A percentile compares a stretch with the other conserved stretches of the same genome.
phyloP scores from a whole-genome alignment of 768 basidiomycete species.

The Leucocoprinus sp. region DNA sequence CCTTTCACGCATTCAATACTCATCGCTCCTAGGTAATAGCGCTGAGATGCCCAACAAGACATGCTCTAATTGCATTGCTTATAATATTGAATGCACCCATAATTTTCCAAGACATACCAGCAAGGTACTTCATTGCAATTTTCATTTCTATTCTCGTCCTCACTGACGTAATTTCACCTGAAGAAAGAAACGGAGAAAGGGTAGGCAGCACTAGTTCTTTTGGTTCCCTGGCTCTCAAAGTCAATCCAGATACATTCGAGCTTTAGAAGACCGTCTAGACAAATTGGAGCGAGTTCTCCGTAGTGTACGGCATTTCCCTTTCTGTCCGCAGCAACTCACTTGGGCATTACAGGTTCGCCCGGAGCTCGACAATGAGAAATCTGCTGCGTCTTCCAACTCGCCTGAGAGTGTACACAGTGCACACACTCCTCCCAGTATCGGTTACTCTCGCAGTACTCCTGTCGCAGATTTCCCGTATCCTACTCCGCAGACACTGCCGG shows the following conservation, averaged over 20 bases:
- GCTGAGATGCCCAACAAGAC: constrained; percentile 44
- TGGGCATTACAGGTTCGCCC: constrained; percentile 14
- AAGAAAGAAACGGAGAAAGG: constrained; percentile 28
- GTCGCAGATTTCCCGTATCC: constrained; percentile 15
- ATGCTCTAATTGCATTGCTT: constrained; percentile 50
- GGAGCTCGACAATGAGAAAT: constrained; percentile 17
- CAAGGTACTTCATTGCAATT: constrained; percentile 30
- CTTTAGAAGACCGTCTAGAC: constrained; percentile 23
- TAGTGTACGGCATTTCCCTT: constrained; percentile 14
- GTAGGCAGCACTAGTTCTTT: constrained; percentile 22
- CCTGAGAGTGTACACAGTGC: constrained; percentile 8
- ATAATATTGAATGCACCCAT: constrained; percentile 45
- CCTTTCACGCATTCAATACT: neutral
- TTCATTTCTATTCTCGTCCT: neutral
- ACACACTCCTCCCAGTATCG: neutral
- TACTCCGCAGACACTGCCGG: constrained; percentile 11
- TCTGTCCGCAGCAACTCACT: neutral
- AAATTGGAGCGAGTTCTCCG: constrained; percentile 23
- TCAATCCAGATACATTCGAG: constrained; percentile 21
- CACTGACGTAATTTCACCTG: constrained; percentile 8
- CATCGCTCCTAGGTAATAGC: constrained; percentile 41
- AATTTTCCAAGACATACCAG: constrained; percentile 37
- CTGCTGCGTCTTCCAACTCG: constrained; percentile 6
- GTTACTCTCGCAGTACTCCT: constrained; percentile 2
- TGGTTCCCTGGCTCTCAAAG: no score